phyloP scores from a whole-genome alignment of 2,329 filamentous ascomycete genomes.

The Penicillium sp. region DNA sequence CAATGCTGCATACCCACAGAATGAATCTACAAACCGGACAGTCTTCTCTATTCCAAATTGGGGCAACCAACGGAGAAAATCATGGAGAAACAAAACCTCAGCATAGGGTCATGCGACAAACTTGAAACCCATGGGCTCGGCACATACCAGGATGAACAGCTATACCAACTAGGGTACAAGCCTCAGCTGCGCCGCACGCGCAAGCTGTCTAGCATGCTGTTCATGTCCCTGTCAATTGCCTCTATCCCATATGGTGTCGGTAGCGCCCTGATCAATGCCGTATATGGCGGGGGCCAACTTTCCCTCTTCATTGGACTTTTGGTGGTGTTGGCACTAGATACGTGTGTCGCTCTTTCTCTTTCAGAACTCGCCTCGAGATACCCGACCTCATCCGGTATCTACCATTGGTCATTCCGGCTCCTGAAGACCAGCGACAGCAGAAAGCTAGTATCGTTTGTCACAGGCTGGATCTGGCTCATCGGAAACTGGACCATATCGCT shows the following conservation, averaged over 20 bases:
- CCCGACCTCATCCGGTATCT: conserved; percentile 53
- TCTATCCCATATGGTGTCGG: conserved; percentile 54
- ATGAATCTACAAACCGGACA: background rate
- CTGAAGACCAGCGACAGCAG: conserved; percentile 37
- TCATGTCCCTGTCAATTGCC: conserved; percentile 15
- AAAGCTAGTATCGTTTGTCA: conserved; percentile 51
- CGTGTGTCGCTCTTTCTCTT: conserved; percentile 53
- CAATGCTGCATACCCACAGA: background rate
- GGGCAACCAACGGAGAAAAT: background rate
- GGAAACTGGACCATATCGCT: conserved; percentile 55
- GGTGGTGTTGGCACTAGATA: conserved; percentile 52
- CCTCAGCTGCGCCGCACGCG: conserved; percentile 10
- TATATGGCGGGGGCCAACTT: conserved; percentile 50
- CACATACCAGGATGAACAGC: conserved; percentile 8
- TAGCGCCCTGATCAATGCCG: conserved; percentile 40
- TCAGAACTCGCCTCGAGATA: conserved; percentile 53
- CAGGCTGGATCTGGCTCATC: conserved; percentile 54
- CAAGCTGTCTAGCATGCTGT: conserved; percentile 10
- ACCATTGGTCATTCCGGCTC: conserved; percentile 56
- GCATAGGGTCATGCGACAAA: background rate
- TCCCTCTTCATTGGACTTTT: conserved; percentile 59
- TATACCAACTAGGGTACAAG: conserved; percentile 7
- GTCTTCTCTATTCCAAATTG: background rate
- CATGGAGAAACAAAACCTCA: background rate
- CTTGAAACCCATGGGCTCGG: conserved; percentile 2